Evolutionary conservation across 164 flowering plant genomes (phyloP), one percentile per base, ranked within the genome.

Genomic region (Magnolia changhungtana): DNA sequence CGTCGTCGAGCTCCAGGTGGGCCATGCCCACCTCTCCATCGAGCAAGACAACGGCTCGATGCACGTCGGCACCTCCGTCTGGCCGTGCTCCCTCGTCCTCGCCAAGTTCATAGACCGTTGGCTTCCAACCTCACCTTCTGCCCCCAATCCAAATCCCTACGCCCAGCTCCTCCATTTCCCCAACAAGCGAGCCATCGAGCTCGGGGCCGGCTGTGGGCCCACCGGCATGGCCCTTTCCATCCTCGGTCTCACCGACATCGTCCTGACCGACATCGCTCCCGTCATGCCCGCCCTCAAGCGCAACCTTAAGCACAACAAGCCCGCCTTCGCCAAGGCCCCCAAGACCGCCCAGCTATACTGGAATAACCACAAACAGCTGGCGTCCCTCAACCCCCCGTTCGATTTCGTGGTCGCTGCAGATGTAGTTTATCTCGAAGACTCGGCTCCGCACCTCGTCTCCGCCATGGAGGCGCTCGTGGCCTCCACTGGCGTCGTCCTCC

Each of bases 31-130:
- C 82, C 92, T 96, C 67, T 87, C 92, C 11, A 69, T 96, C 83
- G 89, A 92, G 74, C 98, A 95, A 83, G 98, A 93, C 91, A 96
- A 95, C 76, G 87, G 81, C 27, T 89, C 98, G 65, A 83, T 96
- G 87, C 97, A 96, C 90, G 98, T 96, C 59, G 96, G 99, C 83
- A 96, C 99, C 80, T 86, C 93, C 85, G 97, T 96, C 50, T 96
- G 98, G 99, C 97, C 96, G 2, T 89, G 93, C 78, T 94, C 99
- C 29, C 90, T 96, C 73, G 91, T 96, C 84, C 95, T 96, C 80
- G 92, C 89, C 89, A 96, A 96, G 72, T 96, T 96, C 92, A 83
- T 83, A 76, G 98, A 94, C 27, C 98, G 97, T 72, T 92, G 96
- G 96, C 72, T 79, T 74, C 77, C 29, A 18, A 29, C 83, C 4